phyloP scores from a whole-genome alignment of 2,329 filamentous ascomycete species.

The Cephalotrichum gorgonifer region DNA sequence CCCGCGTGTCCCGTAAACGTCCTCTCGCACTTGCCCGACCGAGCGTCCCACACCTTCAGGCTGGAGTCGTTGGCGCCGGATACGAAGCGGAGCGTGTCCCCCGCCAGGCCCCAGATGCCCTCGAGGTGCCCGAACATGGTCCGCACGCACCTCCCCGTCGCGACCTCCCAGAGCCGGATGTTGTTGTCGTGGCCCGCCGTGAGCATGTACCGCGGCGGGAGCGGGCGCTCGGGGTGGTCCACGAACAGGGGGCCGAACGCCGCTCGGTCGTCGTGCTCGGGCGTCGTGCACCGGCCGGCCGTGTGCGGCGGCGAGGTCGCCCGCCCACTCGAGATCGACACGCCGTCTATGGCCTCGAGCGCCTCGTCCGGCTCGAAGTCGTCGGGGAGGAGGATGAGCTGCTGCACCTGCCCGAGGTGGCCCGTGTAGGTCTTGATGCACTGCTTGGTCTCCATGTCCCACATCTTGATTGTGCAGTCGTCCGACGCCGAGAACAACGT shows the following conservation, averaged over 20 bases:
- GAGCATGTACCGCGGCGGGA: constrained; percentile 83
- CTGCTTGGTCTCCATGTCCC: constrained; percentile 78
- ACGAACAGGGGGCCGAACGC: constrained; percentile 55
- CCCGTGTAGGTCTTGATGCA: constrained; percentile 74
- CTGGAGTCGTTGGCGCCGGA: constrained; percentile 87
- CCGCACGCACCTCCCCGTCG: constrained; percentile 69
- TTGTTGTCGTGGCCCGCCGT: constrained; percentile 87
- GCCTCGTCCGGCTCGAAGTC: constrained; percentile 81
- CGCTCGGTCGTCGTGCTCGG: constrained; percentile 34
- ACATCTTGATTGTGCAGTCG: constrained; percentile 81
- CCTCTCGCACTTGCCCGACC: constrained; percentile 81
- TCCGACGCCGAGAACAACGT: constrained; percentile 91
- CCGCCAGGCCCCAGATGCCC: constrained; percentile 87
- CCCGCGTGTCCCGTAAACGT: constrained; percentile 87
- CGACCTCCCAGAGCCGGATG: constrained; percentile 85
- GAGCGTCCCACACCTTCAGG: constrained; percentile 89
- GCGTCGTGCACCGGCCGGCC: constrained; percentile 11
- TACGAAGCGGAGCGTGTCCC: constrained; percentile 79
- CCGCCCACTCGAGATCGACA: constrained; percentile 36
- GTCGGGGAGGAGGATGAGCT: constrained; percentile 71
- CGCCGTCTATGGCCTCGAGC: constrained; percentile 36
- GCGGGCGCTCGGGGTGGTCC: constrained; percentile 48
- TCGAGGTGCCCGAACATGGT: constrained; percentile 97
- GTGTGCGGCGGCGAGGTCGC: constrained; percentile 25
- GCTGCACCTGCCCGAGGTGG: constrained; percentile 92